Conservation (phyloP, 805 yeast species). For the Ogataea saltuana region DNA sequence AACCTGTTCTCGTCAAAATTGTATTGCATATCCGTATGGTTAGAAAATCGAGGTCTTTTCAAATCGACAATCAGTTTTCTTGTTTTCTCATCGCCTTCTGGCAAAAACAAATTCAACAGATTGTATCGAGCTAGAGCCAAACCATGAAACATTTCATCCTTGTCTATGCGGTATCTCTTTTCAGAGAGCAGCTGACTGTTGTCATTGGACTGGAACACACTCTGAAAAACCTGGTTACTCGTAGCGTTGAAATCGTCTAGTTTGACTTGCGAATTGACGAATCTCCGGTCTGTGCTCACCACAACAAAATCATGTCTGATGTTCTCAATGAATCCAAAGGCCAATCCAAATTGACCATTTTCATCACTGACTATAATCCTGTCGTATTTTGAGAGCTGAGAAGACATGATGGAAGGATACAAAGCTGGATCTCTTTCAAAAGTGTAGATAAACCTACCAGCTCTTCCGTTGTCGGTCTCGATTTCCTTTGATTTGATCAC, state of each 20-base stretch:
- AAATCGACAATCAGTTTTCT: slow-evolving; percentile 56
- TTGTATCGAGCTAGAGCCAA: slow-evolving; percentile 78
- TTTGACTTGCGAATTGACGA: slow-evolving; percentile 42
- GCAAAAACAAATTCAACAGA: slow-evolving; percentile 63
- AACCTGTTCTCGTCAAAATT: slow-evolving; percentile 35
- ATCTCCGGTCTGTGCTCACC: slow-evolving; percentile 54
- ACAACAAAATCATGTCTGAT: slow-evolving; percentile 46
- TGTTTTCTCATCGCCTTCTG: slow-evolving; percentile 44
- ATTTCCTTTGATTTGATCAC: slow-evolving; percentile 38
- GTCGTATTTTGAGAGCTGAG: slow-evolving; percentile 61
- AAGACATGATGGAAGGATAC: slow-evolving; percentile 29
- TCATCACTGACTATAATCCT: slow-evolving; percentile 78
- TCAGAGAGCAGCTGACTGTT: slow-evolving; percentile 14
- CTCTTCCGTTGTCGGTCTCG: slow-evolving; percentile 14
- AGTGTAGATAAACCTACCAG: slow-evolving; percentile 44
- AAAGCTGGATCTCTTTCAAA: slow-evolving; percentile 41
- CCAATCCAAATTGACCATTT: slow-evolving; percentile 70
- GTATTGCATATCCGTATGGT: slow-evolving; percentile 26
- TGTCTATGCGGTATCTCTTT: slow-evolving; percentile 65
- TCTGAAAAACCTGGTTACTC: slow-evolving; percentile 51
- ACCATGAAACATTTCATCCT: slow-evolving; percentile 74
- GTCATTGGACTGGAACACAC: slow-evolving; percentile 40
- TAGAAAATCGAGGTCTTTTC: slow-evolving; percentile 45
- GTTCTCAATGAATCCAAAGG: slow-evolving; percentile 56
- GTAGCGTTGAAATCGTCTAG: slow-evolving; percentile 42